A percentile compares a stretch with the other conserved stretches of the same genome.
Conservation (phyloP, 2,329 filamentous ascomycete species). For the Tolypocladium tropicale region DNA sequence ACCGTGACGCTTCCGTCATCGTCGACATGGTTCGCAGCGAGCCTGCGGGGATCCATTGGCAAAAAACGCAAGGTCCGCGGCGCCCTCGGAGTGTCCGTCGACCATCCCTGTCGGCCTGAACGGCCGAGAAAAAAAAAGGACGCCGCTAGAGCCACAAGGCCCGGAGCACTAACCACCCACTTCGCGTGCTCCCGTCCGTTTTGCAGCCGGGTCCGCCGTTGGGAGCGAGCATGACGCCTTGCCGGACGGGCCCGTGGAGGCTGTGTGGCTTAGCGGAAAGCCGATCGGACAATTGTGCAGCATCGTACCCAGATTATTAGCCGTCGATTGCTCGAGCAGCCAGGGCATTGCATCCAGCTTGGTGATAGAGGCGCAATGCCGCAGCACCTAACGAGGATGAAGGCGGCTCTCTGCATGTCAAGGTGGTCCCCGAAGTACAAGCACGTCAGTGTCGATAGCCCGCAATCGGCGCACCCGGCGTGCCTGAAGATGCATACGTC, state of each 20-base stretch:
- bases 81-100: constrained; percentile 1
- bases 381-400: background rate
- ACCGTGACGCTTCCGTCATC: background rate
- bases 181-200: too few relatives aligned
- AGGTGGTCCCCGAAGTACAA: background rate
- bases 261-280: background rate
- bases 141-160: background rate
- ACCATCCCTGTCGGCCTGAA: constrained; percentile 2
- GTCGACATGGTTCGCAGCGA: background rate
- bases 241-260: background rate
- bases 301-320: constrained; percentile 3
- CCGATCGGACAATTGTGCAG: constrained; percentile 2
- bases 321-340: background rate
- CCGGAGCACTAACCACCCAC: too few relatives aligned
- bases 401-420: background rate
- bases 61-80: too few relatives aligned
- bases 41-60: background rate
- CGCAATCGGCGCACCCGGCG: background rate
- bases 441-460: background rate
- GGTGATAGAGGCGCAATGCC: constrained; percentile 2
- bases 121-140: background rate
- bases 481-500: too few relatives aligned
- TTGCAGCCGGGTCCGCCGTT: background rate
- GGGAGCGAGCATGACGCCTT: background rate
- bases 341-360: background rate